Conservation (phyloP, 2,329 filamentous ascomycete genomes). For the Alternaria dauci region DNA sequence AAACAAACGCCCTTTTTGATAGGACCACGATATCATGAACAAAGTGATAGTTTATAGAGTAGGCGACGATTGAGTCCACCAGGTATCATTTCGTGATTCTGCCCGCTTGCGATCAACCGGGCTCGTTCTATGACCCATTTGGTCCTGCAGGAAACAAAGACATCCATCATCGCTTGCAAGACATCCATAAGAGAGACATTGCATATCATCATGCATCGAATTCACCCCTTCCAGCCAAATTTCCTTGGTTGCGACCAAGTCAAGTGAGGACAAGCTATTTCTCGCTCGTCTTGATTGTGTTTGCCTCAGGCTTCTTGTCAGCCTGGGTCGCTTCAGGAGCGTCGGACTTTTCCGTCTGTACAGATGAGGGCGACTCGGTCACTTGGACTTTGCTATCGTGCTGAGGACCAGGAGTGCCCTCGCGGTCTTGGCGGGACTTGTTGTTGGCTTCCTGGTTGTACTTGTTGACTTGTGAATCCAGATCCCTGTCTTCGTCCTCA, state of each 20-base stretch:
- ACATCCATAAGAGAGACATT: conserved; percentile 27
- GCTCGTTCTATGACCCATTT: conserved; percentile 34
- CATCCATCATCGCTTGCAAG: conserved; percentile 23
- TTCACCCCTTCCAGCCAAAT: not conserved
- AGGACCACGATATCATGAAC: conserved; percentile 10
- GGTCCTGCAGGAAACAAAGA: conserved; percentile 28
- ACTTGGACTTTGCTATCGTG: conserved; percentile 28
- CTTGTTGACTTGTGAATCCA: conserved; percentile 83
- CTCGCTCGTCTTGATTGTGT: conserved; percentile 25
- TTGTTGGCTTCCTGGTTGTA: conserved; percentile 47
- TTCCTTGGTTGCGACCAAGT: conserved; percentile 9
- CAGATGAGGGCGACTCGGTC: conserved; percentile 49
- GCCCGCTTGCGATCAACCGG: conserved; percentile 30
- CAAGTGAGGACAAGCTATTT: conserved; percentile 28
- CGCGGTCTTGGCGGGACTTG: conserved; percentile 30
- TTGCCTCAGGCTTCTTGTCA: conserved; percentile 29
- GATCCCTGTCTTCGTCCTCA: conserved; percentile 84
- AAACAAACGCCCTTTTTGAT: not conserved
- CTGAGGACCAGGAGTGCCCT: conserved; percentile 39
- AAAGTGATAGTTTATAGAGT: conserved; percentile 27
- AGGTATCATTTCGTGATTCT: conserved; percentile 51
- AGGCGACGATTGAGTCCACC: conserved; percentile 44
- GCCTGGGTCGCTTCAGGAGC: conserved; percentile 20
- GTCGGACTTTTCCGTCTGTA: conserved; percentile 49
- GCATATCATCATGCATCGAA: conserved; percentile 13